phyloP scores from a whole-genome alignment of 805 yeast species.

The Scheffersomyces ergatensis region DNA sequence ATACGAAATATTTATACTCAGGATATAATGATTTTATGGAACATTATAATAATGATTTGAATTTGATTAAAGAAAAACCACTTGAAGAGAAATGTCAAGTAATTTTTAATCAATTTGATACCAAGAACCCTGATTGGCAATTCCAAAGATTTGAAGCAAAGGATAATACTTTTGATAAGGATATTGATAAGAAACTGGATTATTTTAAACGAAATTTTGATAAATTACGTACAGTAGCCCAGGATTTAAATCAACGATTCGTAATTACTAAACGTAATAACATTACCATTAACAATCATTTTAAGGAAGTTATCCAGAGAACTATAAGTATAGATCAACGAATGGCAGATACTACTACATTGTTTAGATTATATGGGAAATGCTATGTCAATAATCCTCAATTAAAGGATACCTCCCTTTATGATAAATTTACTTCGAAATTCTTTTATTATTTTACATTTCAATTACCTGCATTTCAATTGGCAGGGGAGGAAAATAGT shows the following conservation, averaged over 20 bases:
- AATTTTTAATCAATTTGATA: conserved; percentile 20
- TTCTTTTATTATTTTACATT: conserved; percentile 26
- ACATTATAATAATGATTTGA: conserved; percentile 3
- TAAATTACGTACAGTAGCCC: neutral
- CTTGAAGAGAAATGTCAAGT: conserved; percentile 20
- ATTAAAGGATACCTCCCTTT: conserved; percentile 5
- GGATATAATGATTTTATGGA: conserved; percentile 16
- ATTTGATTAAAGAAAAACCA: conserved; percentile 7
- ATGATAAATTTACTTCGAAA: conserved; percentile 14
- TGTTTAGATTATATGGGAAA: conserved; percentile 27
- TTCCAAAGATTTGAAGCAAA: conserved; percentile 11
- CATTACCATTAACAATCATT: conserved; percentile 14
- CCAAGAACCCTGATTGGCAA: conserved; percentile 19
- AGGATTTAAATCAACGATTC: neutral
- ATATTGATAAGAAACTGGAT: conserved; percentile 14
- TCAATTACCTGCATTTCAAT: conserved; percentile 19
- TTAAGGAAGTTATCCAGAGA: conserved; percentile 9
- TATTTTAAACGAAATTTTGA: conserved; percentile 10
- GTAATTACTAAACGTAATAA: conserved; percentile 13
- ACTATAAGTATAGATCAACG: conserved; percentile 15
- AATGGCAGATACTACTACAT: conserved; percentile 31
- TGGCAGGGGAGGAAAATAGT: neutral
- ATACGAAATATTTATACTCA: conserved; percentile 19
- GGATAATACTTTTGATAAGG: conserved; percentile 15
- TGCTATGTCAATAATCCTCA: conserved; percentile 20